These are phyloP conservation scores for Pseudisothecium myosuroides DNA, from an alignment of 225 moss, liverwort and hornwort species.

Conservation along the genomic window DNA sequence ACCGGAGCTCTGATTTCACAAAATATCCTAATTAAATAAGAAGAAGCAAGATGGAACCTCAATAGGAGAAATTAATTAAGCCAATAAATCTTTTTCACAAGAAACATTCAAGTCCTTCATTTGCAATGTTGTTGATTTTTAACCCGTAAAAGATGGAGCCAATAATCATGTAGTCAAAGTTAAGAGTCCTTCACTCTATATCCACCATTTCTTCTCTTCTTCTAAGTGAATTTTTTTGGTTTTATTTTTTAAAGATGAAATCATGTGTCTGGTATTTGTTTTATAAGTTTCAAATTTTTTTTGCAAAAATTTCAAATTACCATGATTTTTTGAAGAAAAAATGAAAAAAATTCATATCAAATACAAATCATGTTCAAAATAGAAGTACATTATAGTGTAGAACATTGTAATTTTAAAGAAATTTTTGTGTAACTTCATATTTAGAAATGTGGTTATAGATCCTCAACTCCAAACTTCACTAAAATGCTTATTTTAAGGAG, in stretches of 20 bases:
- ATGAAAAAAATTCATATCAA: not conserved
- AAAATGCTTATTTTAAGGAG: not conserved
- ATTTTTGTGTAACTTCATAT: rapidly evolving
- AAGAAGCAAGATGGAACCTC: slow-evolving; percentile 1
- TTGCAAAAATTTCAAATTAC: not conserved
- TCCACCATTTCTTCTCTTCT: not conserved
- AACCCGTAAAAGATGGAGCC: not conserved
- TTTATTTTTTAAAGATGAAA: not conserved
- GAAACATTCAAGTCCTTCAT: slow-evolving; percentile 46
- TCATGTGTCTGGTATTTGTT: not conserved
- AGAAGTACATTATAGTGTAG: not conserved
- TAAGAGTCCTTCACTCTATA: rapidly evolving
- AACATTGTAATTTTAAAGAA: rapidly evolving
- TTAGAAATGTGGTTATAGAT: not conserved
- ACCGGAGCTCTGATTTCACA: not conserved
- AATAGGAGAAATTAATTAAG: slow-evolving; percentile 48
- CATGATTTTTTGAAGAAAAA: not conserved
- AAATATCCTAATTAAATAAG: not conserved
- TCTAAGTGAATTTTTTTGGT: not conserved
- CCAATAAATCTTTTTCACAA: slow-evolving; percentile 41
- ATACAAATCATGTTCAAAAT: not conserved
- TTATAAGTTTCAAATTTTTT: not conserved
- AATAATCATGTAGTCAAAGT: not conserved
- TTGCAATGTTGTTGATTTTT: slow-evolving; percentile 3
- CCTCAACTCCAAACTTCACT: not conserved